phyloP scores from a whole-genome alignment of 768 basidiomycete species.

The Pholiota conissans region DNA sequence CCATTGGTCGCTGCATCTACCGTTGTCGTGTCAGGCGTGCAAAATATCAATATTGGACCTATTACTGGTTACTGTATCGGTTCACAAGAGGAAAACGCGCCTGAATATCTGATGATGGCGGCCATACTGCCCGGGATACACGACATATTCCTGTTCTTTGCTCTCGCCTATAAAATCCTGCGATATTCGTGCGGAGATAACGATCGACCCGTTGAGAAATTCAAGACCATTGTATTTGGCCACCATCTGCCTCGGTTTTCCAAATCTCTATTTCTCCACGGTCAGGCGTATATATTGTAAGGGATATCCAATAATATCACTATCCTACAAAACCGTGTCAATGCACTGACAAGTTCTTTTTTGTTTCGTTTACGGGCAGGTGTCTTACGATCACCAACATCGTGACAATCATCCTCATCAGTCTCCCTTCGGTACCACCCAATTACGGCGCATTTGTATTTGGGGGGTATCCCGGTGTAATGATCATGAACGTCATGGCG shows the following conservation, averaged over 20 bases:
- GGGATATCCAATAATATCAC: too few species aligned
- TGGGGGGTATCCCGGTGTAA: conserved; percentile 8
- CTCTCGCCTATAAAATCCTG: conserved; percentile 28
- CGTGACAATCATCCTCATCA: conserved; percentile 5
- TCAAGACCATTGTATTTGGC: conserved; percentile 17
- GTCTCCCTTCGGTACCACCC: too few species aligned
- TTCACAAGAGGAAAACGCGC: neutral
- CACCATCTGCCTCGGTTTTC: conserved; percentile 24
- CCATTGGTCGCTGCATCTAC: neutral
- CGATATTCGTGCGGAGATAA: conserved; percentile 5
- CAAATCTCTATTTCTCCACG: conserved; percentile 24
- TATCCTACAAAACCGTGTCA: too few species aligned
- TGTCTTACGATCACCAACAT: conserved; percentile 12
- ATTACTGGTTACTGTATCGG: conserved; percentile 14
- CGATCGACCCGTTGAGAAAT: neutral
- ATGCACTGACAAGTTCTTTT: neutral
- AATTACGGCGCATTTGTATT: conserved; percentile 12
- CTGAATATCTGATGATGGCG: conserved; percentile 13
- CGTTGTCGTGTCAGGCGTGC: neutral
- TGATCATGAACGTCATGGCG: conserved; percentile 21
- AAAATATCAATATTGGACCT: conserved; percentile 5
- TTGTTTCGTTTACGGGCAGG: too few species aligned
- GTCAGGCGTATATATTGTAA: conserved; percentile 32
- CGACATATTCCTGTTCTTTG: conserved; percentile 29
- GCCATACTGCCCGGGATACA: conserved; percentile 19